Base-by-base conservation (phyloP, 306 rosid species). In the Luffa acutangula region DNA sequence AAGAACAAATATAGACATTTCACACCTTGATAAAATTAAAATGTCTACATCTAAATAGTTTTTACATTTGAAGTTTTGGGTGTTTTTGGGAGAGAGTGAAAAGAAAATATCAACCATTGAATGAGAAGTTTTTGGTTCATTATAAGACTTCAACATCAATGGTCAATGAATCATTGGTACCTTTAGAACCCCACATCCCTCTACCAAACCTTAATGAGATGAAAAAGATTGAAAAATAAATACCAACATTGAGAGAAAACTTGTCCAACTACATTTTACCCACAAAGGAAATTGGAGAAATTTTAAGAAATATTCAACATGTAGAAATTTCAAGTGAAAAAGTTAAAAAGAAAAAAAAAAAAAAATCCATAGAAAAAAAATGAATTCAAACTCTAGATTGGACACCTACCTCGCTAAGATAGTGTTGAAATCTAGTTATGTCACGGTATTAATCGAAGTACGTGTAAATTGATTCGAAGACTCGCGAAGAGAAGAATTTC, bases 121-220 rank as follows among this genome's bases (percentile, higher is more conserved):
- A 70, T 70, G 56, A n/a, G 37, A 70, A 42, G 34, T 69, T n/a
- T 69, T 42, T 69, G 48, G 75, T 42, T 45, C 51, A 69, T 42
- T 41, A 69, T 42, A 18, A 69, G 15, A 42, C 18, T 42, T 69
- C 52, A 41, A 42, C 52, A 69, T 69, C 74, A 41, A 66, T 37
- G 75, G 75, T 67, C 75, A 67, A 67, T 69, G 75, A 69, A 69
- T 42, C 75, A 69, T 8, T 9, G 53, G 53, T n/a, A 42, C 74
- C 34, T 67, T 39, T 41, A 17, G 0, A 63, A 67, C 74, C 74
- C 74, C 51, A 67, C 74, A 41, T 3, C 2, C 41, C 15, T 41
- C 74, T 67, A 67, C 53, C 53, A 43, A 69, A 69, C 53, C 75
- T 42, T 69, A 69, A 41, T 31, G 15, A n/a, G 6, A 39, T n/a